Conservation (phyloP, 2,329 filamentous ascomycete species). For the Hortaea sp. region DNA sequence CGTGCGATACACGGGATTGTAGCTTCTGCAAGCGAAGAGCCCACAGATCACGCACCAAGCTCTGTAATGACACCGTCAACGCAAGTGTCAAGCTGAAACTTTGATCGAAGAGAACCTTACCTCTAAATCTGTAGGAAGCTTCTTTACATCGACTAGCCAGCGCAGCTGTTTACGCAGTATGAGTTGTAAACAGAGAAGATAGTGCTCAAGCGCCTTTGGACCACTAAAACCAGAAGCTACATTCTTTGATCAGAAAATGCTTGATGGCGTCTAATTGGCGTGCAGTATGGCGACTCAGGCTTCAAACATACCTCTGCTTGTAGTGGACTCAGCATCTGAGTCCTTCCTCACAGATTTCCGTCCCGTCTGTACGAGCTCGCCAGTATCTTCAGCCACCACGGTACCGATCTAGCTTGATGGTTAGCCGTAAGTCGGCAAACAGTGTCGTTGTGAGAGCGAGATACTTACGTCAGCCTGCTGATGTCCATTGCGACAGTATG, state of each 20-base stretch:
- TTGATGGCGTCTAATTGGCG: no score
- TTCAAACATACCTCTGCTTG: slow-evolving; percentile 5
- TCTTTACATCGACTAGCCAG: slow-evolving; percentile 59
- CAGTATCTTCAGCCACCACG: slow-evolving; percentile 23
- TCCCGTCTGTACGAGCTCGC: slow-evolving; percentile 19
- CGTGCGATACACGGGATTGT: slow-evolving; percentile 29
- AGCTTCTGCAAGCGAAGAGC: slow-evolving; percentile 57
- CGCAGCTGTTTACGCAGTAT: slow-evolving; percentile 71
- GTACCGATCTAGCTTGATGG: slow-evolving; percentile 16
- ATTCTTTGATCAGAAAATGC: background rate
- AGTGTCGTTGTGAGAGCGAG: background rate
- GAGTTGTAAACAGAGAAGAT: slow-evolving; percentile 74
- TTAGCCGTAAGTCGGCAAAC: background rate
- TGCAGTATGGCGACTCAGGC: no score
- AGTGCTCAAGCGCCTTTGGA: slow-evolving; percentile 62
- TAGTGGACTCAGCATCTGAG: slow-evolving; percentile 19
- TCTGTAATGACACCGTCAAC: no score
- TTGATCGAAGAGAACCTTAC: slow-evolving; percentile 26
- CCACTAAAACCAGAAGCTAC: slow-evolving; percentile 42
- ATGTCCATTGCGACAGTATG: slow-evolving; percentile 74
- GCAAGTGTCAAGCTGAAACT: slow-evolving; percentile 4
- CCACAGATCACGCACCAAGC: slow-evolving; percentile 74
- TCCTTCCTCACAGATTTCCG: slow-evolving; percentile 17
- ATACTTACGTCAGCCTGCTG: slow-evolving; percentile 54
- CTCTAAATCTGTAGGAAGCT: slow-evolving; percentile 64